Evolutionary conservation across 2,329 filamentous ascomycete species (phyloP).

Genomic region (Talaromyces sp.): DNA sequence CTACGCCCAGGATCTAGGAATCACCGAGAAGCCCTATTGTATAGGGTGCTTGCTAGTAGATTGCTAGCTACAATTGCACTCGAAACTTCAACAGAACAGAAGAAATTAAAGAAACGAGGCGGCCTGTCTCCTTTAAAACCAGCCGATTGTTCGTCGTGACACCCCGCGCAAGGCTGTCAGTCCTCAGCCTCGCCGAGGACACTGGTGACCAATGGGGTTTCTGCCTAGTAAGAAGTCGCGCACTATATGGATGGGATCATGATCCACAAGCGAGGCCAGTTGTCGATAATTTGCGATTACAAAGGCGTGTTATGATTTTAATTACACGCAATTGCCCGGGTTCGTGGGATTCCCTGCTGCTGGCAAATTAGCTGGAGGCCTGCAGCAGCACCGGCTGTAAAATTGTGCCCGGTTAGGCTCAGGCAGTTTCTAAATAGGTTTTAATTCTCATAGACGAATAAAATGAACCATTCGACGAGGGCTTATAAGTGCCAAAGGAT

Average conservation of each 20-base stretch:
- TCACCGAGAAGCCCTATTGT: neutral
- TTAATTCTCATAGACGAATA: neutral
- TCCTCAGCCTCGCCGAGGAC: neutral
- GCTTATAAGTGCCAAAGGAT: neutral
- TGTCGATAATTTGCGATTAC: neutral
- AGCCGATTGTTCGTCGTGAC: neutral
- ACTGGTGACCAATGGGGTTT: neutral
- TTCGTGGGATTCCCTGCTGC: neutral
- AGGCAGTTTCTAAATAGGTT: neutral
- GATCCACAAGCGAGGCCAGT: neutral
- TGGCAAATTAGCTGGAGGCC: neutral
- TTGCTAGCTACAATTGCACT: neutral
- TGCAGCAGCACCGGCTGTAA: neutral
- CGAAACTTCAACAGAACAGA: neutral
- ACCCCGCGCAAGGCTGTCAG: neutral
- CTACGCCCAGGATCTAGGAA: neutral
- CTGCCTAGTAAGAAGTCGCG: neutral
- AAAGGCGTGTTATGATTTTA: neutral
- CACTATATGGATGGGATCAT: neutral
- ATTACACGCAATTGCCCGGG: neutral
- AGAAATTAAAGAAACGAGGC: neutral
- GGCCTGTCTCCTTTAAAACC: neutral
- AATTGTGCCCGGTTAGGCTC: neutral
- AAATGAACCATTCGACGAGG: neutral
- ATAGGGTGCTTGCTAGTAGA: neutral